Base-by-base conservation (phyloP, 2,329 filamentous ascomycete genomes). In the Trichoderma sp. region DNA sequence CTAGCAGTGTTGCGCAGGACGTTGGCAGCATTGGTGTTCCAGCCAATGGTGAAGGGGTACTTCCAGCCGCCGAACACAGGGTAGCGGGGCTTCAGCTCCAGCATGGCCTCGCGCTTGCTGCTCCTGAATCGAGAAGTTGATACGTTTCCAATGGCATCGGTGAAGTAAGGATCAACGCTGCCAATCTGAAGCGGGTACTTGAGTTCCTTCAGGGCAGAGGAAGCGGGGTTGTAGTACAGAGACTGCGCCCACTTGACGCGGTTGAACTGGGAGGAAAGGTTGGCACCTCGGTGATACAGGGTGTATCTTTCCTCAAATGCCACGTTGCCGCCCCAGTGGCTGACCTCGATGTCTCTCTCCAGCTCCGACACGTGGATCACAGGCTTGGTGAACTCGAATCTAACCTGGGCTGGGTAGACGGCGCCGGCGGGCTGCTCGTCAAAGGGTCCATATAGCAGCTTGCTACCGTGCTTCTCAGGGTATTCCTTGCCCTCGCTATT, bases 31-130 rank as follows among this genome's bases (percentile, higher is more conserved):
- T 97, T 89, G 64, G 92, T 90, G 82, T 98, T 96, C 96, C 96
- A 99, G 74, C 96, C 96, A 69, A 98, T 90, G 70, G 92, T 93
- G 84, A 98, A 99, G 73, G 92, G 96, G 81, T 97, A 98, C 81
- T 97, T 97, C 96, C 96, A 99, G 71, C 93, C 94, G 70, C 96
- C 96, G 76, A 97, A 99, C 29, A 99, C 80, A n/a, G 96, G 96
- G 80, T 97, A 99, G 64, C 96, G 89, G 24, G 96, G 96, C 85
- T 94, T 96, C 72, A 97, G 86, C 80, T 97, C 94, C 33, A 99
- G 87, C 53, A 91, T 83, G n/a, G 92, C 91, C 80, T 95, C 92
- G 27, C 91, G 89, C 78, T 86, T 88, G 78, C 88, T 92, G 73
- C 85, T 89, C 71, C 94, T 88, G 86, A 97, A 99, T 72, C 88